A percentile compares a stretch with the other conserved stretches of the same genome.
Conservation (phyloP, 2,329 filamentous ascomycete genomes). For the Apiospora sp. region DNA sequence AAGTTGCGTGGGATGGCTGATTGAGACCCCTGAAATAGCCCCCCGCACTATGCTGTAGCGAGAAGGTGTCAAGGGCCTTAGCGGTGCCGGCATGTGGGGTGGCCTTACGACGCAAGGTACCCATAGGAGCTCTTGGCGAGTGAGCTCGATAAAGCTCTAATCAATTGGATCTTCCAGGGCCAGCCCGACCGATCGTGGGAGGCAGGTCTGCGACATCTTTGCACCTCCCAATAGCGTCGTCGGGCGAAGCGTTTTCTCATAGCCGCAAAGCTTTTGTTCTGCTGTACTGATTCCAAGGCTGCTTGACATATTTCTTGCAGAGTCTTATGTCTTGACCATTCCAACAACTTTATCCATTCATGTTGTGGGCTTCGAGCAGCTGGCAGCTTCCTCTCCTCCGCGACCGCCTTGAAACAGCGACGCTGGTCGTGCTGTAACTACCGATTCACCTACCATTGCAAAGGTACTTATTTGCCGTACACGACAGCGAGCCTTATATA, state of each 20-base stretch:
- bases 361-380: not conserved
- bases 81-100: not conserved
- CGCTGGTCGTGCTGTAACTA: conserved; percentile 16
- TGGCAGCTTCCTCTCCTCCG: not conserved
- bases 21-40: not conserved
- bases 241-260: not conserved
- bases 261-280: not conserved
- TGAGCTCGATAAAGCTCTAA: not conserved
- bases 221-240: not conserved
- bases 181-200: not conserved
- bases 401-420: conserved; percentile 5
- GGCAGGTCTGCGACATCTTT: not conserved
- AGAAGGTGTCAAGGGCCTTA: not conserved
- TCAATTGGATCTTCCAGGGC: not conserved
- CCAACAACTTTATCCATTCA: not conserved
- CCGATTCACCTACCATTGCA: not conserved
- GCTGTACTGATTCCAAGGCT: not conserved
- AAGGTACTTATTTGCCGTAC: not conserved
- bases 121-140: conserved; percentile 5
- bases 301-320: not conserved
- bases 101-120: conserved; percentile 14
- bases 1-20: not conserved
- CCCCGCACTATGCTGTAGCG: not conserved
- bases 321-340: not conserved
- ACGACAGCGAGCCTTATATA: not conserved